Evolutionary conservation across 495 filamentous ascomycete genomes (phyloP), one percentile per base, ranked within the genome.

Genomic region (Xylaria bambusicola): DNA sequence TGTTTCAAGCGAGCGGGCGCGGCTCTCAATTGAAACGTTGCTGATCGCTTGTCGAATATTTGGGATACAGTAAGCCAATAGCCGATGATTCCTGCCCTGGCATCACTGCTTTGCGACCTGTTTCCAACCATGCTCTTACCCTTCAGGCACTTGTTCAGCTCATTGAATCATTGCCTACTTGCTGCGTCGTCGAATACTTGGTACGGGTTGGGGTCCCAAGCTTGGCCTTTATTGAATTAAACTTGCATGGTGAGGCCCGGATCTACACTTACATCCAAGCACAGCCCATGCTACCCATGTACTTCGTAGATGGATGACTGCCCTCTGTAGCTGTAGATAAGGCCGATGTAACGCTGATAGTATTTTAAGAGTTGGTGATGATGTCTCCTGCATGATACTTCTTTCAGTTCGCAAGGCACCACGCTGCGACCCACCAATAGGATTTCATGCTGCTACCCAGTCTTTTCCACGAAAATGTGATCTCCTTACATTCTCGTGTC

Each of bases 321-420:
- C n/a, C n/a, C n/a, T n/a, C n/a, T n/a, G 29, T 5, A 46, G 53
- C 27, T 36, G 27, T 35, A 40, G 40, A 56, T 36, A 35, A 33
- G 53, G 23, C 40, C 53, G 53, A 56, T 56, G 53, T 56, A 46
- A 56, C 53, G 1, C 29, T 47, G 41, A 47, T 18, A 21, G 27
- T 56, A 47, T 46, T 46, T 45, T 26, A 17, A 23, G 53, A 56
- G 53, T 35, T 12, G 20, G 15, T 41, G 23, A 17, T 24, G 7
- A 17, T 24, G 7, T 38, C 52, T 54, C 52, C 24, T 54, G 38
- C 38, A 54, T 44, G 52, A 35, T 24, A n/a, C 29, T 23, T 47
- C 29, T 46, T 8, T 17, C 53, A 23, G 21, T 36, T 24, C 26
- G 41, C 13, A 40, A 29, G 12, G 26, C 26, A 7, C 24, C 18